Base-by-base conservation (phyloP, 805 yeast species). In the Ogataea thermomethanolica region DNA sequence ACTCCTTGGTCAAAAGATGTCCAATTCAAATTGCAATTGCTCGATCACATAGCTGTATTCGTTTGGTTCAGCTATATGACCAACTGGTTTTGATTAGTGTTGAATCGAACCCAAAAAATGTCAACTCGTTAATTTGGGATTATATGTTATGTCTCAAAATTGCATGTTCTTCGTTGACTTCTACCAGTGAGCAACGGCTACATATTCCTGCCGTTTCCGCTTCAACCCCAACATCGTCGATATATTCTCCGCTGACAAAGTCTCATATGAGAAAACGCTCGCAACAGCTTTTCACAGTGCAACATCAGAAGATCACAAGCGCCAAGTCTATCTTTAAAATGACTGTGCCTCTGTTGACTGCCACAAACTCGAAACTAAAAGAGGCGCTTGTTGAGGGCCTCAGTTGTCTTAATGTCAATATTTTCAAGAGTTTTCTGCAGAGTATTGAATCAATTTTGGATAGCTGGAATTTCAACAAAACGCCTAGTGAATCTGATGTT, bases 11-110 rank as follows among this genome's bases (percentile, higher is more conserved):
- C 45, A 85, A 79, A 44, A 73, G 72, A 34, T 89, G 95, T 54
- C 98, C 99, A 0, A 81, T 91, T 56, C 91, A 96, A 0, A 88
- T 91, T 61, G 99, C 98, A 0, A 68, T 93, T 41, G 88, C 96
- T 47, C 76, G 99, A 7, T 84, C 95, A 3, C 81, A 86, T 45
- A 95, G 93, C 7, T 91, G 98, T 62, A 82, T 86, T 13, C 64
- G 97, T 37, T 61, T 93, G 41, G 95, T 90, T 4, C 96, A 88
- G 52, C 76, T 93, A 59, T 87, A 83, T 58, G 90, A 84, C 55
- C 71, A 74, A 22, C 73, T 84, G 25, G 66, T 77, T 26, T 74
- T 75, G 8, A 71, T 78, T 38, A 74, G 84, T 2, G 76, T 71
- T 13, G 72, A 66, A 7, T 29, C 47, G 4, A 31, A 41, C 11